Conservation (phyloP, 257 asterid species). For the Euphrasia confusa region DNA sequence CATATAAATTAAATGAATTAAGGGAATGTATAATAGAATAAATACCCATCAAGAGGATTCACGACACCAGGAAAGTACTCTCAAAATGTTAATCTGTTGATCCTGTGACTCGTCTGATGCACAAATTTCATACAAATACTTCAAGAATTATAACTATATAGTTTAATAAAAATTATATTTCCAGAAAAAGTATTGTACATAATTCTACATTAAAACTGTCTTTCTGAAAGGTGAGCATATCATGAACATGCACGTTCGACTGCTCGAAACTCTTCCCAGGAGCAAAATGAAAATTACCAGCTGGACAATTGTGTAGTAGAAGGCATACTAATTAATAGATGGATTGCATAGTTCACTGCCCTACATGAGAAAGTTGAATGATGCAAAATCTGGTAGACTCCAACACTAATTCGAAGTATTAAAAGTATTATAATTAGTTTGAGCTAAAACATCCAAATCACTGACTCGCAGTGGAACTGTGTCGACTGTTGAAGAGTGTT, state of each 20-base stretch:
- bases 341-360: background rate
- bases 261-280: conserved; percentile 99
- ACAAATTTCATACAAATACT: conserved; percentile 24
- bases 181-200: background rate
- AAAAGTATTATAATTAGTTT: background rate
- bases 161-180: conserved; percentile 8
- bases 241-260: conserved; percentile 83
- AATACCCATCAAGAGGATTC: no score
- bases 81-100: conserved; percentile 80
- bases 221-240: conserved; percentile 82
- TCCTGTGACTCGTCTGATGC: conserved; percentile 79
- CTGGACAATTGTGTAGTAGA: conserved; percentile 23
- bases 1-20: conserved; percentile 9
- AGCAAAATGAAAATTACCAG: conserved; percentile 97
- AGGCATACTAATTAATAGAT: conserved; percentile 5
- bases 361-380: background rate
- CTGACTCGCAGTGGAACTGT: no score
- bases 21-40: conserved; percentile 22
- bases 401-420: background rate
- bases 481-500: background rate
- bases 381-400: background rate
- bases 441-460: conserved; percentile 3
- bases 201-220: conserved; percentile 88
- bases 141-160: conserved; percentile 6
- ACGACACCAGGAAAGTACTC: conserved; percentile 93